Conservation (phyloP, 139 green algal species). For the Closterium sp. region DNA sequence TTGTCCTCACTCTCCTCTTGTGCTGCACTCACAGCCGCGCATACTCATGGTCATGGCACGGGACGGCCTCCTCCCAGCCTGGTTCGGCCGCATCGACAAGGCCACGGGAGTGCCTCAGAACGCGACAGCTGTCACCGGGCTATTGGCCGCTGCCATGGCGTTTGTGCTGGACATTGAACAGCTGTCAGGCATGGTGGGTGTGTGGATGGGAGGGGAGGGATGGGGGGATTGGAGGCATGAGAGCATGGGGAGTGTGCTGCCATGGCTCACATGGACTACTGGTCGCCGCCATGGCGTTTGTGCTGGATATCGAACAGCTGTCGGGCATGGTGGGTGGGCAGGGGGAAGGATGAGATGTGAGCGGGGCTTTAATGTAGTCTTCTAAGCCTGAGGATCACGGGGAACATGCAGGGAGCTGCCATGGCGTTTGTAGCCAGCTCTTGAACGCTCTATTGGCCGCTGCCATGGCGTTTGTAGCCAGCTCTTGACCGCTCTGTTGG, state of each 20-base stretch:
- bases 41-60: slow-evolving; percentile 36
- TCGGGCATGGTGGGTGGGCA: slow-evolving; percentile 18
- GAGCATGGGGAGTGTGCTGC: background rate
- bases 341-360: too few species aligned
- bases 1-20: background rate
- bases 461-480: slow-evolving; percentile 5
- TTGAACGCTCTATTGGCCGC: too few species aligned
- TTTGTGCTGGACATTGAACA: slow-evolving; percentile 33
- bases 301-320: slow-evolving; percentile 36
- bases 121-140: slow-evolving; percentile 23
- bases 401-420: background rate
- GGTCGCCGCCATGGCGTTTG: slow-evolving; percentile 9
- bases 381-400: too few species aligned
- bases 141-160: slow-evolving; percentile 22
- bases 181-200: slow-evolving; percentile 41
- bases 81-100: slow-evolving; percentile 10
- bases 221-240: too few species aligned
- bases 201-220: background rate
- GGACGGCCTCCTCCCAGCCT: slow-evolving; percentile 35
- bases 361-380: too few species aligned
- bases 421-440: slow-evolving; percentile 27
- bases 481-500: too few species aligned
- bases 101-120: slow-evolving; percentile 19
- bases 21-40: slow-evolving; percentile 25
- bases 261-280: background rate